Base-by-base conservation (phyloP, 352 stramenopile genomes). In the Globisporangium echinulatum region DNA sequence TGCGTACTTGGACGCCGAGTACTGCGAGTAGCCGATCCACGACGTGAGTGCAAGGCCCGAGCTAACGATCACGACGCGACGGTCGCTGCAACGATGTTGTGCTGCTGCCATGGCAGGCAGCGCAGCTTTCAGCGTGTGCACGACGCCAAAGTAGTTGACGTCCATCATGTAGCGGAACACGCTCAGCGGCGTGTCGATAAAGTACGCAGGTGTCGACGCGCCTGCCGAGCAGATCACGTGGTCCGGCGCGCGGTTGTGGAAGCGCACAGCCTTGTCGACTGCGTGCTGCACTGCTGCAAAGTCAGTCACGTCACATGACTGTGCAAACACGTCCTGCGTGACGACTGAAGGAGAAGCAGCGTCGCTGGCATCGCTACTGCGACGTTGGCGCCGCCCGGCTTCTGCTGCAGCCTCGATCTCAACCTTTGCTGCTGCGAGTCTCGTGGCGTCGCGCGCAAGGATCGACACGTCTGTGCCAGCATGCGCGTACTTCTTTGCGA, bases 71-170 rank as follows among this genome's bases (percentile, higher is more conserved):
- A 93, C 71, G 61, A 94, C 71, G 3, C 85, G 75, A 1, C 83
- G 79, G 44, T 68, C 69, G 55, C 89, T 70, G 58, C 71, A 62
- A 40, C 72, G 70, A 39, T 33, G 25, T 33, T 33, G 25, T 33
- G 25, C 25, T 33, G 74, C 56, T 42, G 91, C 69, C 84, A 96
- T 94, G 7, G 73, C 72, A 10, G 84, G 84, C 50, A 96, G 63
- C 17, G 78, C 82, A 15, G 84, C 84, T 62, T 93, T 92, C 56
- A 93, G 77, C n/a, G 78, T 64, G 65, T 94, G 69, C 39, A 96
- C 64, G 46, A 79, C 79, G 42, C 84, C 84, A 60, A 94, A 91
- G 74, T 93, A 96, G 70, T 96, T 92, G 51, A 94, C 69, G 57
- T 94, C 81, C 79, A 94, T 94, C 49, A 86, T 84, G 67, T 78